Percentiles rank a stretch among this genome's conserved stretches.
Conservation (phyloP, 1,284 basidiomycete genomes). For the Tremellales sp. region DNA sequence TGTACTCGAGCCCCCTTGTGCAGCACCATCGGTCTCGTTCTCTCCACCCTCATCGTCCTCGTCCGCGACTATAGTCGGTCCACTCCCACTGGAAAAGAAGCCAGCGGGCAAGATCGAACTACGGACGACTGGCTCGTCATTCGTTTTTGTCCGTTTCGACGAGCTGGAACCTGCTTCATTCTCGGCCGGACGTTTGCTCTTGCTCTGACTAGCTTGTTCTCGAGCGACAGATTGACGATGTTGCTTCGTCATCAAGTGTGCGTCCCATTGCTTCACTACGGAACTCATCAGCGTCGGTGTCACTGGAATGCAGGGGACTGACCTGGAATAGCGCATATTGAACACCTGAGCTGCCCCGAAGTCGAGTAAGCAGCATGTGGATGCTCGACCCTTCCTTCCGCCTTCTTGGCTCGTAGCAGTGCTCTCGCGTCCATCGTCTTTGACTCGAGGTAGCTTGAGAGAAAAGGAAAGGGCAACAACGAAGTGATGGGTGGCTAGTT, state of each 20-base stretch:
- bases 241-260: conserved; percentile 47
- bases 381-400: conserved; percentile 39
- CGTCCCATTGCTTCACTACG: conserved; percentile 49
- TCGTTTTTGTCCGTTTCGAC: conserved; percentile 4
- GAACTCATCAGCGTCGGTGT: not conserved
- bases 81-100: conserved; percentile 36
- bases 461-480: too few species aligned
- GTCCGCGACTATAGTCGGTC: conserved; percentile 6
- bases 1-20: not conserved
- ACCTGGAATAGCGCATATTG: conserved; percentile 47
- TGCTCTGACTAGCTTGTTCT: conserved; percentile 24
- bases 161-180: conserved; percentile 11
- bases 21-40: conserved; percentile 4
- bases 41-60: conserved; percentile 13
- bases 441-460: not conserved
- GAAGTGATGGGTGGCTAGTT: too few species aligned
- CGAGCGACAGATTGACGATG: conserved; percentile 43
- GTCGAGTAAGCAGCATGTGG: conserved; percentile 41
- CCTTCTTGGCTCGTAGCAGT: conserved; percentile 47
- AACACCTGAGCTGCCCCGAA: conserved; percentile 41
- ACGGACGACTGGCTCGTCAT: conserved; percentile 2
- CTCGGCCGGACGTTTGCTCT: conserved; percentile 20
- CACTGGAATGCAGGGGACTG: conserved; percentile 4
- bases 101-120: conserved; percentile 25
- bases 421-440: conserved; percentile 44